Evolutionary conservation across 768 basidiomycete genomes (phyloP), one percentile per base, ranked within the genome.

Genomic region (Royoungia palumana): DNA sequence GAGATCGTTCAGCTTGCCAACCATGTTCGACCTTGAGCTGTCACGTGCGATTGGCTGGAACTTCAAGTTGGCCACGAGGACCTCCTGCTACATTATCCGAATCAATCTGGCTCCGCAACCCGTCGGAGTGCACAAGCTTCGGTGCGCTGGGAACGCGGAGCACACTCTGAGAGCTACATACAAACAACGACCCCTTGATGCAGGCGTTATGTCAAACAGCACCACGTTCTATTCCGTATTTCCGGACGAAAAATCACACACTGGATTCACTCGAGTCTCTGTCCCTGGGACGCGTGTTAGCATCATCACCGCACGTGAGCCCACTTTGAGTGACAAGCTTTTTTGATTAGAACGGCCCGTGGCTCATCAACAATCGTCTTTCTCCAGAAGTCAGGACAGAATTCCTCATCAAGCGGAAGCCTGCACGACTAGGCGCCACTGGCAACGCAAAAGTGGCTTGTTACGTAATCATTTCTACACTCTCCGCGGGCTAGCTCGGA

Each of bases 111-210:
- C 24, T 41, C 47, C 40, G 7, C 34, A 34, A 37, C 35, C 34
- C 49, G 21, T 38, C 35, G 39, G 37, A 42, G 22, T 19, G 2
- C n/a, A 45, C 43, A 44, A 34, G 22, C 32, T 25, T 38, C 21
- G 19, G 32, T 16, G 30, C 44, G 36, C 45, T 40, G 32, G 30
- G 53, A 53, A 49, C 59, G 62, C 62, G 62, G 62, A 61, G 59
- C 20, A 41, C 34, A 2, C 50, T 52, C 62, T 61, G 59, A 61
- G 59, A 61, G 59, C 38, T 37, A 9, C 41, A 50, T 37, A 9
- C 41, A 50, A 40, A 9, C 55, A 35, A 34, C 32, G 10, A 17
- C 2, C 36, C 30, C 41, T 17, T 13, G 14, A 25, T 17, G 20
- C 41, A n/a, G n/a, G 34, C 16, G 6, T 46, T 27, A 35, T 17